Conservation (phyloP, 2,329 filamentous ascomycete genomes). For the Eurotiales sp. region DNA sequence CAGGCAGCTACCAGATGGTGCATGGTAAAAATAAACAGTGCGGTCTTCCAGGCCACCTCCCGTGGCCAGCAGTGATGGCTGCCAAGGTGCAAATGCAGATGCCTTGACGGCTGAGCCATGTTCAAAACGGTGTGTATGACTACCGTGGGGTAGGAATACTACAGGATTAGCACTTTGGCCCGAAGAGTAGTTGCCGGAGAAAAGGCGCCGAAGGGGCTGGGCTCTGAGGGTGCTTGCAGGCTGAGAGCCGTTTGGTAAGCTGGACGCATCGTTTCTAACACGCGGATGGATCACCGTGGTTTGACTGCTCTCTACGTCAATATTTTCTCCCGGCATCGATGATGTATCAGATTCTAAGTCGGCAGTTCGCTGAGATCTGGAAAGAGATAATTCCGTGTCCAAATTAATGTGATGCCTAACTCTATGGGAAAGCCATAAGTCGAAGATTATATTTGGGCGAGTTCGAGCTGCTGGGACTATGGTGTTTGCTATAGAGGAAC, state of each 20-base stretch:
- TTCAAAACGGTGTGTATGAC: conserved; percentile 67
- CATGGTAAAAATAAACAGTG: conserved; percentile 94
- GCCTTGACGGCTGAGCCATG: conserved; percentile 92
- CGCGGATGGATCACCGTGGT: neutral
- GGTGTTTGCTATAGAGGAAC: neutral
- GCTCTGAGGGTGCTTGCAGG: neutral
- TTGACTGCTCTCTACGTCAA: neutral
- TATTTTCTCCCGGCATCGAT: neutral
- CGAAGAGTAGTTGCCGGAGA: conserved; percentile 13
- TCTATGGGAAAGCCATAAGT: conserved; percentile 20
- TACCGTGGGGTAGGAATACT: conserved; percentile 50
- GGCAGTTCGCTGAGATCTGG: neutral
- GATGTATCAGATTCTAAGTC: neutral
- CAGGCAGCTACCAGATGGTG: conserved; percentile 73
- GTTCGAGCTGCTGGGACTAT: conserved; percentile 13
- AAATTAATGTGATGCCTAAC: conserved; percentile 14
- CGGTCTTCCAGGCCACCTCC: conserved; percentile 92
- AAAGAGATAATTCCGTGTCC: neutral
- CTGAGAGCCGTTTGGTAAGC: neutral
- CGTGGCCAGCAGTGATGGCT: conserved; percentile 78
- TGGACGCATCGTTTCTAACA: neutral
- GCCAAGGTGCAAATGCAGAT: conserved; percentile 95
- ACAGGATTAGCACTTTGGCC: neutral
- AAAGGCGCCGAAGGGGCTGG: conserved; percentile 6
- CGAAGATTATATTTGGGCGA: conserved; percentile 22